phyloP scores from a whole-genome alignment of 768 basidiomycete species.

The Auricularia cornea region DNA sequence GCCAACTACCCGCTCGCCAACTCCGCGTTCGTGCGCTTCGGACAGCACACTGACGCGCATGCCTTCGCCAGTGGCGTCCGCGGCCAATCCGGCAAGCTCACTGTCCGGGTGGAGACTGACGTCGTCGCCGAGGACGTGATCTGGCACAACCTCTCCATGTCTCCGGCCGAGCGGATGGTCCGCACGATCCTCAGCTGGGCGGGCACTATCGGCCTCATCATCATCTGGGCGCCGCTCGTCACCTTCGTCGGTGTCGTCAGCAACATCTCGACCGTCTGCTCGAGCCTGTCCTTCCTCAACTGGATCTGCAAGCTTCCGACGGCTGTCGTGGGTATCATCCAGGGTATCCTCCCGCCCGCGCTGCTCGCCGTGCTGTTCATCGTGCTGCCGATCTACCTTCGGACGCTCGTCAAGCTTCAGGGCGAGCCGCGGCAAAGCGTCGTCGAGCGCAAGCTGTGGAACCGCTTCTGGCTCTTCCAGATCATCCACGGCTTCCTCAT shows the following conservation, averaged over 20 bases:
- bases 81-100: conserved; percentile 60
- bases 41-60: conserved; percentile 88
- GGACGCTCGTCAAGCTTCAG: conserved; percentile 75
- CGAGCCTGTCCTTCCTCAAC: conserved; percentile 55
- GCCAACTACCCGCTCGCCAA: conserved; percentile 48
- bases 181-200: conserved; percentile 63
- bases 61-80: conserved; percentile 65
- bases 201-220: conserved; percentile 68
- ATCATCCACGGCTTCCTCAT: conserved; percentile 50
- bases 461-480: conserved; percentile 85
- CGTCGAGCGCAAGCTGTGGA: conserved; percentile 87
- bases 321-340: conserved; percentile 69
- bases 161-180: conserved; percentile 76
- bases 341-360: conserved; percentile 84
- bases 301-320: conserved; percentile 74
- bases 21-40: conserved; percentile 85
- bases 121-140: conserved; percentile 84
- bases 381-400: conserved; percentile 71
- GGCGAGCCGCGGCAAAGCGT: conserved; percentile 81
- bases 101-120: conserved; percentile 70
- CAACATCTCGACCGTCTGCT: conserved; percentile 66
- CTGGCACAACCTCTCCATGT: conserved; percentile 83
- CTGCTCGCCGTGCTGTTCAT: conserved; percentile 89
- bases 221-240: conserved; percentile 73
- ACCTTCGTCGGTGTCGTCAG: conserved; percentile 81